Base-by-base conservation (phyloP, 257 asterid genomes). In the Solanum commersonii region DNA sequence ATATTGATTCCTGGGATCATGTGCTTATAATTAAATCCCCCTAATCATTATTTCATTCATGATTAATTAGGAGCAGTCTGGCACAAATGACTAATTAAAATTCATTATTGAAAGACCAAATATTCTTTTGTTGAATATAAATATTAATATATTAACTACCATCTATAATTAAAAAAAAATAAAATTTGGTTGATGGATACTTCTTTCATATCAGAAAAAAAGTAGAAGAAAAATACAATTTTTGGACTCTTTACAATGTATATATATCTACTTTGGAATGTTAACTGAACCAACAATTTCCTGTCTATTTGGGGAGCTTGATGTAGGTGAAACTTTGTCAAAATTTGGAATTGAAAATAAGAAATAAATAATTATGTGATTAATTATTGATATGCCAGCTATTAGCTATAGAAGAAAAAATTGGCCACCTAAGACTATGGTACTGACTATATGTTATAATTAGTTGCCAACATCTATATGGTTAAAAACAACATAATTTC, bases 191-290 rank as follows among this genome's bases (percentile, higher is more conserved):
- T 44, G 84, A 79, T 79, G 38, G 38, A 79, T 44, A 10, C 15
- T 79, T n/a, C 38, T 56, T 25, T 79, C 23, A 5, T 79, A 44
- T 79, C 25, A 25, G 65, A 23, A 38, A 68, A 65, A 67, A 12
- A 40, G 46, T 4, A n/a, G 18, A 33, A 73, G 5, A 29, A 78
- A 81, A 27, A 42, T 13, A 25, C 65, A 27, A 18, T 46, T 29
- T 25, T 46, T 81, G 68, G 85, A 46, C 85, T 81, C 85, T 81
- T 81, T 81, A 16, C 85, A 81, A 81, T 81, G 85, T 46, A 81
- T 81, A 49, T 81, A 65, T 46, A 81, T 46, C 85, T 29, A 81
- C 85, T 29, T 46, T 18, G 85, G 85, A 81, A 81, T 46, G 63
- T 81, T 81, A 44, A 81, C 70, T 81, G 85, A 81, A 81, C 85